Conservation (phyloP, 371 early-diverging fungal genomes). For the Rhizopus sp. region DNA sequence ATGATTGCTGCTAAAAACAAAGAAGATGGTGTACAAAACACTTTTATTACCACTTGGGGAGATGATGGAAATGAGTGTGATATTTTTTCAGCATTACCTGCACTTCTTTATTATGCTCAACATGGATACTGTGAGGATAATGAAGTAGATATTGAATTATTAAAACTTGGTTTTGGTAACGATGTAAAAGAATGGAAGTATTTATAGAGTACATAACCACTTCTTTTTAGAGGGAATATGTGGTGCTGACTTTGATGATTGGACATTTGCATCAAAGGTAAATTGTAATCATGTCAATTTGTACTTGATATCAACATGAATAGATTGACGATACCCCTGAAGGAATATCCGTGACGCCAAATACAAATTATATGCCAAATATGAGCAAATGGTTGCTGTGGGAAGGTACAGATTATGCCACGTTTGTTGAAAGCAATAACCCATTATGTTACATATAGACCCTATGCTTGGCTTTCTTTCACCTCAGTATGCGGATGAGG, state of each 20-base stretch:
- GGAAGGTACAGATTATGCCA: background rate
- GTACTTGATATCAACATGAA: slow-evolving; percentile 14
- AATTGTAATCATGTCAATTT: slow-evolving; percentile 4
- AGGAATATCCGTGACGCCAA: slow-evolving; percentile 48
- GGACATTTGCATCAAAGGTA: slow-evolving; percentile 69
- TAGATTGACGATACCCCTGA: slow-evolving; percentile 58
- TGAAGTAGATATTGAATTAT: slow-evolving; percentile 58
- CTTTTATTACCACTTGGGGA: slow-evolving; percentile 86
- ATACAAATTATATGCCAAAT: slow-evolving; percentile 70
- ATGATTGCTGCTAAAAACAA: slow-evolving; percentile 67
- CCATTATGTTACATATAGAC: slow-evolving; percentile 41
- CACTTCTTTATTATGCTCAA: slow-evolving; percentile 73
- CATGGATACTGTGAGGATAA: slow-evolving; percentile 67
- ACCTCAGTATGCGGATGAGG: slow-evolving; percentile 71
- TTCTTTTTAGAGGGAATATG: slow-evolving; percentile 64
- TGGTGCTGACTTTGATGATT: slow-evolving; percentile 79
- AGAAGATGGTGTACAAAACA: slow-evolving; percentile 63
- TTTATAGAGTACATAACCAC: background rate
- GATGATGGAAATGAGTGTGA: slow-evolving; percentile 93
- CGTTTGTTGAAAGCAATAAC: background rate
- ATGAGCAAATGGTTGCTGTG: slow-evolving; percentile 82
- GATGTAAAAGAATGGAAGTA: background rate
- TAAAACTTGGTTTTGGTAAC: slow-evolving; percentile 67
- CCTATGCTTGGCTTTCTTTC: slow-evolving; percentile 75
- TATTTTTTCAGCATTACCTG: slow-evolving; percentile 77